phyloP scores from a whole-genome alignment of 805 yeast genomes.

The Starmerella powellii region DNA sequence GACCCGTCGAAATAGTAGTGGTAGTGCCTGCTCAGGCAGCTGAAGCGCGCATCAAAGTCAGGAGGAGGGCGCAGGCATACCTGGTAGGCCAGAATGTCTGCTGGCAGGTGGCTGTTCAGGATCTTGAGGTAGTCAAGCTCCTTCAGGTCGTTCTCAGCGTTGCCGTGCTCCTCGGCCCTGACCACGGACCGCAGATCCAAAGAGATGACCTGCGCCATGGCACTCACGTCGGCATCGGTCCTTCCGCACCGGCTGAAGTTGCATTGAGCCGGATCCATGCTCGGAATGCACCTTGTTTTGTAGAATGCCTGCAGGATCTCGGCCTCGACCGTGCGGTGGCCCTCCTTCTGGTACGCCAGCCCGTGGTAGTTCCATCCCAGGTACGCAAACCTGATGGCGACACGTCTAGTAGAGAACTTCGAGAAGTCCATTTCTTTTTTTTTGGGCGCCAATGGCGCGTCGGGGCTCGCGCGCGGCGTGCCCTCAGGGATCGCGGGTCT shows the following conservation, averaged over 20 bases:
- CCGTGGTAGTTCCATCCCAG: conserved; percentile 92
- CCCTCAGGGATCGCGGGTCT: neutral
- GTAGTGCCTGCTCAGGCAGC: conserved; percentile 78
- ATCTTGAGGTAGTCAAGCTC: conserved; percentile 70
- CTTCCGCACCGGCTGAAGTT: conserved; percentile 85
- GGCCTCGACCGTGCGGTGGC: conserved; percentile 80
- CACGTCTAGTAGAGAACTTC: conserved; percentile 48
- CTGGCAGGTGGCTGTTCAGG: conserved; percentile 65
- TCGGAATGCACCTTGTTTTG: conserved; percentile 49
- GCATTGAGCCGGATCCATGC: conserved; percentile 48
- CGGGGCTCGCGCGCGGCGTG: no score
- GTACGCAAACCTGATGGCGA: conserved; percentile 77
- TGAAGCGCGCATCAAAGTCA: conserved; percentile 82
- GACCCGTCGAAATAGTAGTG: conserved; percentile 50
- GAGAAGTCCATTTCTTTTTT: conserved; percentile 51
- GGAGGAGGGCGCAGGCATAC: conserved; percentile 72
- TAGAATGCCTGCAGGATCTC: conserved; percentile 59
- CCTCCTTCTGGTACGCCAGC: conserved; percentile 66
- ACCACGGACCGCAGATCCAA: conserved; percentile 61
- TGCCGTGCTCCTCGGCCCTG: conserved; percentile 46
- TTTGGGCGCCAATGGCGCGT: no score
- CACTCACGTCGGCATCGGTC: conserved; percentile 94
- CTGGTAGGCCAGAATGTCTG: conserved; percentile 71
- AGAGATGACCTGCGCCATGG: conserved; percentile 88
- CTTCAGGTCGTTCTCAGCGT: conserved; percentile 42